These are phyloP conservation scores for Tolypocladium tundrense DNA, from an alignment of 2,329 filamentous ascomycete genomes.

Conservation along the genomic window DNA sequence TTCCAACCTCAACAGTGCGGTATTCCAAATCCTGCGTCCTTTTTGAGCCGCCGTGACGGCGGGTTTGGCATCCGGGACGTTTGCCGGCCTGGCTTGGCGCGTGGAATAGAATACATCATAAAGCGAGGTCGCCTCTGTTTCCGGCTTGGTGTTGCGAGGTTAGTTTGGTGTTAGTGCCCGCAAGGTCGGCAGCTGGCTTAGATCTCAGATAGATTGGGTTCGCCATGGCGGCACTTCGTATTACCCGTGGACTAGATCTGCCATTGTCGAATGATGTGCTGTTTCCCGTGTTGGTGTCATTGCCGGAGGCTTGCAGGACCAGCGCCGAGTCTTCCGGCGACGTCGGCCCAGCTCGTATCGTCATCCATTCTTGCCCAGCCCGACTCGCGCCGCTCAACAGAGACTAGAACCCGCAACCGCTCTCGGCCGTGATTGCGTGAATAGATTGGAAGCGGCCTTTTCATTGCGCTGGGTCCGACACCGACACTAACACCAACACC, in stretches of 20 bases:
- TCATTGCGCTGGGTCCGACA: background rate
- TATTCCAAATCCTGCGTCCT: background rate
- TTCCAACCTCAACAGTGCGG: background rate
- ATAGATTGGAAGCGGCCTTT: background rate
- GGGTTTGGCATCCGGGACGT: background rate
- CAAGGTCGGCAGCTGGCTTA: background rate
- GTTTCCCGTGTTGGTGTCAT: background rate
- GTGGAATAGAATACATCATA: background rate
- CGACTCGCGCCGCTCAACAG: background rate
- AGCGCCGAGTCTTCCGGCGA: background rate
- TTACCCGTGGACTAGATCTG: background rate
- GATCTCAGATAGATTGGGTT: background rate
- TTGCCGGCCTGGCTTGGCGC: background rate
- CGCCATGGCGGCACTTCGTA: no score
- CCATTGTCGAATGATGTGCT: background rate
- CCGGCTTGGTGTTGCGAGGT: background rate
- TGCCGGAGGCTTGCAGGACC: background rate
- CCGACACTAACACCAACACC: background rate
- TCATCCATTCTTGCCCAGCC: background rate
- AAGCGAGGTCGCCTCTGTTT: background rate
- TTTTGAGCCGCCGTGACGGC: background rate
- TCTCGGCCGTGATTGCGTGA: background rate
- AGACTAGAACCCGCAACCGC: background rate
- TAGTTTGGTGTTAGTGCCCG: background rate
- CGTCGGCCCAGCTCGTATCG: background rate